Percentiles rank a stretch among this genome's conserved stretches.
Conservation (phyloP, 2,329 filamentous ascomycete species). For the Fusarium setosum region DNA sequence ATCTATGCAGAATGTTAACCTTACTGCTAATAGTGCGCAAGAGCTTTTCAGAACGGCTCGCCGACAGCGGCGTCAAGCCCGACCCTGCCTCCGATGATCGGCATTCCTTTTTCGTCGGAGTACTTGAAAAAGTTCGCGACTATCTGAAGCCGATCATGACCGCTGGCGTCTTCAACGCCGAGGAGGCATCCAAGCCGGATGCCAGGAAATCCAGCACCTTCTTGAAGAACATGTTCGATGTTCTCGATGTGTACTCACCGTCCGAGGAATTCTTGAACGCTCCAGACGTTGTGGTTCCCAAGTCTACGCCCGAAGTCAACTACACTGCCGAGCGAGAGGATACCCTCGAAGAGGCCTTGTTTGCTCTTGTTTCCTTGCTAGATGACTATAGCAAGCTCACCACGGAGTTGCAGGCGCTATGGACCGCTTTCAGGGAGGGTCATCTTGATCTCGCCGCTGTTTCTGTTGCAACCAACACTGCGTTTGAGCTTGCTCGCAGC, state of each 20-base stretch:
- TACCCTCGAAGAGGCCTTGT: slow-evolving; percentile 9
- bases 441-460: slow-evolving; percentile 32
- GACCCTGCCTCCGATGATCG: neutral
- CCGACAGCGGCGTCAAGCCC: neutral
- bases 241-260: slow-evolving; percentile 25
- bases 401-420: slow-evolving; percentile 17
- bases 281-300: slow-evolving; percentile 1
- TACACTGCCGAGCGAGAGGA: slow-evolving; percentile 24
- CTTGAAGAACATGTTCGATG: slow-evolving; percentile 20
- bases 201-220: neutral
- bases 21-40: slow-evolving; percentile 11
- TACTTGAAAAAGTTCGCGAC: slow-evolving; percentile 33
- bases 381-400: slow-evolving; percentile 15
- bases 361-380: slow-evolving; percentile 24
- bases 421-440: neutral
- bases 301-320: neutral
- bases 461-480: slow-evolving; percentile 31
- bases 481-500: slow-evolving; percentile 33
- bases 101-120: slow-evolving; percentile 31
- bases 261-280: slow-evolving; percentile 32
- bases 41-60: slow-evolving; percentile 20
- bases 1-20: neutral
- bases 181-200: neutral
- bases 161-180: slow-evolving; percentile 3
- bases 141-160: slow-evolving; percentile 28